Conservation (phyloP, 2,329 filamentous ascomycete species). For the Acrodontium crateriforme region DNA sequence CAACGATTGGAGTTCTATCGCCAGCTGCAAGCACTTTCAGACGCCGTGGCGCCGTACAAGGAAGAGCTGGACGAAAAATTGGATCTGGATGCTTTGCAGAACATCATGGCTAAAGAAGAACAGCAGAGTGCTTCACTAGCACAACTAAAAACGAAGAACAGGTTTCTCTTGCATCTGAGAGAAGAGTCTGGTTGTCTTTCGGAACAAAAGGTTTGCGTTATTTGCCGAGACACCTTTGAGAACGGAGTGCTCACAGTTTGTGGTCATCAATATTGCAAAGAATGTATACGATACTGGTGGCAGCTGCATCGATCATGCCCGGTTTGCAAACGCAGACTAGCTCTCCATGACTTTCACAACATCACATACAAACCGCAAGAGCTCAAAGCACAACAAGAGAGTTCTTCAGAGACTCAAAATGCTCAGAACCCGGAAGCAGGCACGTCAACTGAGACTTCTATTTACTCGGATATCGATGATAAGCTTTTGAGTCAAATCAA, state of each 20-base stretch:
- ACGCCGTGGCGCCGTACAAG: slow-evolving; percentile 65
- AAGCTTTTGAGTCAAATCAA: slow-evolving; percentile 67
- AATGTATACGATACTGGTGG: slow-evolving; percentile 74
- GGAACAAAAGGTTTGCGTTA: slow-evolving; percentile 55
- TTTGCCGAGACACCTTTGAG: slow-evolving; percentile 66
- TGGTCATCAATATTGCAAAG: slow-evolving; percentile 83
- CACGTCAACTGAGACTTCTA: slow-evolving; percentile 24
- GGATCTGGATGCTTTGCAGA: slow-evolving; percentile 34
- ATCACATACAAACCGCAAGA: slow-evolving; percentile 71
- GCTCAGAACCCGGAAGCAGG: slow-evolving; percentile 1
- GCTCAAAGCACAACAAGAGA: slow-evolving; percentile 51
- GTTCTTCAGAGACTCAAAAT: background rate
- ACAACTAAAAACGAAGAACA: slow-evolving; percentile 54
- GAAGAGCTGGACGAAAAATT: slow-evolving; percentile 45
- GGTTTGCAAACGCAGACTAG: slow-evolving; percentile 62
- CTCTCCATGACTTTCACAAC: slow-evolving; percentile 58
- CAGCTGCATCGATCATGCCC: slow-evolving; percentile 62
- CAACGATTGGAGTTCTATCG: slow-evolving; percentile 77
- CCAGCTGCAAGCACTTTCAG: slow-evolving; percentile 81
- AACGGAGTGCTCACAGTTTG: slow-evolving; percentile 74
- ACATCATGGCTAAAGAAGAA: slow-evolving; percentile 34
- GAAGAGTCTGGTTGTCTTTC: slow-evolving; percentile 46
- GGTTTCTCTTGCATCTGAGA: slow-evolving; percentile 55
- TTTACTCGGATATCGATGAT: slow-evolving; percentile 66
- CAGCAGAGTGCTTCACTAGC: slow-evolving; percentile 45